Base-by-base conservation (phyloP, 768 basidiomycete genomes). In the Panellus pusillus region DNA sequence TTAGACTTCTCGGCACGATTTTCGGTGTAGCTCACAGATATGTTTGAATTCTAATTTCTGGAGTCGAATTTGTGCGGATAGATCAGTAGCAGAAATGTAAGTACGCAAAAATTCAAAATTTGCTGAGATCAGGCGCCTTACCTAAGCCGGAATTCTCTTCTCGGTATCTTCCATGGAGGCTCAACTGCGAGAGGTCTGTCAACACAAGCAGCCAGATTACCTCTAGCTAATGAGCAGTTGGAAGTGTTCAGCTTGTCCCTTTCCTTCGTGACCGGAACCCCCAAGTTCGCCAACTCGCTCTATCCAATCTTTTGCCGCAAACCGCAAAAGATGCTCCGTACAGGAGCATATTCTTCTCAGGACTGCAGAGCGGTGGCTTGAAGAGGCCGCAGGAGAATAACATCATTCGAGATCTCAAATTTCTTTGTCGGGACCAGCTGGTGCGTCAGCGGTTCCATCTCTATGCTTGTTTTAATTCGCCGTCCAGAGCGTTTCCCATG, bases 251-350 rank as follows among this genome's bases (percentile, higher is more conserved):
- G 85, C 82, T 98, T 19, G 69, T 93, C 12, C 84, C 81, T 3
- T 98, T 98, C 66, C 71, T 98, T 47, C 82, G 86, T 61, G 93
- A 95, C 59, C 80, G 78, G 54, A 96, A 95, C 62, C 91, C 90
- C 0, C 85, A 93, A 64, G 95, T 89, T 17, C 82, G 96, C 41
- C 87, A 89, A 63, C 79, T 97, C 53, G 92, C 96, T 4, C 77
- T 98, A 7, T 79, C 84, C 39, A 91, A 92, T 72, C 79, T 98
- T 14, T 69, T 97, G 7, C 80, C 86, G 0, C 89, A 93, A 56
- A 94, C 93, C 17, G 77, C 84, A 11, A 79, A 82, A 53, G 84
- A 81, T 44, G 80, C 90, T 8, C 80, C 87, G 0, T 70, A 91
- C 68, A 78, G 93, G 52, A 71, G 74, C 60, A 85, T 95, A 53